phyloP scores from a whole-genome alignment of 352 stramenopile genomes.

The Pilasporangium apinafurcum region DNA sequence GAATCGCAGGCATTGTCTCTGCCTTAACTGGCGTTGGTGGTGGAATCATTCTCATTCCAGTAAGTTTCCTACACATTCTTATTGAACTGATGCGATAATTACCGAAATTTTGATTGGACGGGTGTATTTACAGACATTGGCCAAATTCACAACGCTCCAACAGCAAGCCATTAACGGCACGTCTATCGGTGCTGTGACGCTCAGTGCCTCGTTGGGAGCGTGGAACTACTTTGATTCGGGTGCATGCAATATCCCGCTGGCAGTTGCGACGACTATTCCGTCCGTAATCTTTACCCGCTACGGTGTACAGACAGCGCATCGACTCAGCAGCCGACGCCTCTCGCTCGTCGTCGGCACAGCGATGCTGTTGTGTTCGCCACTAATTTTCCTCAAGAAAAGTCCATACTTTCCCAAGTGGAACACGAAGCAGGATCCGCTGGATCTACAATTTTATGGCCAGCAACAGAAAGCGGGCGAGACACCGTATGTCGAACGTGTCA shows the following conservation, averaged over 20 bases:
- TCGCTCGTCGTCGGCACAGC: constrained; percentile 68
- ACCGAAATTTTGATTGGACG: background rate
- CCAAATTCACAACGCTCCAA: constrained; percentile 70
- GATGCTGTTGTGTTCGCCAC: constrained; percentile 71
- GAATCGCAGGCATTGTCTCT: constrained; percentile 64
- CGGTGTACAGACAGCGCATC: constrained; percentile 70
- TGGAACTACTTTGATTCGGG: constrained; percentile 66
- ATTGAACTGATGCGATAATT: no score
- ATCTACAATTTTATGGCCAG: constrained; percentile 73
- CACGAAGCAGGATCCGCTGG: constrained; percentile 36
- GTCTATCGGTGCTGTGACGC: constrained; percentile 70
- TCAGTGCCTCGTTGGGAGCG: constrained; percentile 56
- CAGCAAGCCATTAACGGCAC: constrained; percentile 84
- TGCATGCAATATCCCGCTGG: constrained; percentile 74
- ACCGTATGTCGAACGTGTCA: constrained; percentile 39
- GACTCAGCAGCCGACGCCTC: constrained; percentile 64
- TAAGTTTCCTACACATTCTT: constrained; percentile 9
- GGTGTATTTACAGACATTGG: constrained; percentile 40
- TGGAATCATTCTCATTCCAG: constrained; percentile 79
- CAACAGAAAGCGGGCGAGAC: constrained; percentile 6
- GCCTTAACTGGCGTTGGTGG: constrained; percentile 76
- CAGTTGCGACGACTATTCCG: constrained; percentile 60
- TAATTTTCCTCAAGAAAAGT: constrained; percentile 84
- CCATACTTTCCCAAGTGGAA: constrained; percentile 72
- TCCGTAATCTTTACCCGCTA: constrained; percentile 75